Base-by-base conservation (phyloP, 306 rosid genomes). In the Sicyos baderoa region DNA sequence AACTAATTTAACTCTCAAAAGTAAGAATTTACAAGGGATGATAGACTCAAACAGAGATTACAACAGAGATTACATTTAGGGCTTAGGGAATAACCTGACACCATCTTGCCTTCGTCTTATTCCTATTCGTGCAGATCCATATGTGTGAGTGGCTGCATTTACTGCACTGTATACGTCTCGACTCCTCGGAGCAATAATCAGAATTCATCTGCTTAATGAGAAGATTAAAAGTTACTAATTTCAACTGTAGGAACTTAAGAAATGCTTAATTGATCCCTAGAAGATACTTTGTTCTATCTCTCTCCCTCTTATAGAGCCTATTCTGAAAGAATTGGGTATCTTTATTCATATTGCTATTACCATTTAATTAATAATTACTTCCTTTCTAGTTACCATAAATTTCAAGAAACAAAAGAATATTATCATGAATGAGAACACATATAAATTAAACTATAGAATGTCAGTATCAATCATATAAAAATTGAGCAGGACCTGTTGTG, bases 81-180 rank as follows among this genome's bases (percentile, higher is more conserved):
- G 45, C 22, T 67, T 51, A 3, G 74, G 22, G 55, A 70, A 86
- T 64, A 57, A 93, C 99, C 99, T 94, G 96, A 74, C 97, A 94
- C 97, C 99, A 94, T 84, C 99, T 94, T 58, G 99, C 96, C 80
- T 90, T 94, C 27, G 89, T 79, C 77, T 94, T 94, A 53, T 81
- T 84, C 84, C 99, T 82, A 78, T 82, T 90, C 15, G 97, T 90
- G 86, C 99, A 94, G 25, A 94, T 89, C 99, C 99, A 94, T 78
- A 94, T 82, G 72, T 94, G 99, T 15, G 97, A 94, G 79, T 88
- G 86, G 70, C 99, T 84, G 71, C 99, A 94, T 78, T 94, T 94
- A 2, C 97, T 87, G 83, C 99, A 94, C 79, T 90, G 96, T 77
- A 94, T 94, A 16, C 92, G 92, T 61, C 99, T 84, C 0, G 99